These are phyloP conservation scores for Pseudogymnoascus verrucosus DNA, from an alignment of 2,329 filamentous ascomycete genomes.

Conservation along the genomic window DNA sequence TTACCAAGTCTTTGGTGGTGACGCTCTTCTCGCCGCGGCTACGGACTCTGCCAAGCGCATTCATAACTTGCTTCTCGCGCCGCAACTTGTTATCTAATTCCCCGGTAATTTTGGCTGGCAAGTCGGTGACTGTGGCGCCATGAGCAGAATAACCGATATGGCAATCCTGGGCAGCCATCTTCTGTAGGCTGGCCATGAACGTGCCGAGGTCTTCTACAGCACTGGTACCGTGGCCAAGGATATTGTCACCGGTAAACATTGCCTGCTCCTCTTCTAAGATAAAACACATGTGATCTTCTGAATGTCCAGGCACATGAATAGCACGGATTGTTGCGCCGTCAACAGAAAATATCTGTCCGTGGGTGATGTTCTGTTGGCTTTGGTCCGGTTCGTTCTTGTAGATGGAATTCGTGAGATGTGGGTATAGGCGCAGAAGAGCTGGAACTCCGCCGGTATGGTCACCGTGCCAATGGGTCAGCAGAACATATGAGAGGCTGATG, in stretches of 20 bases:
- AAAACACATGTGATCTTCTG: slow-evolving; percentile 72
- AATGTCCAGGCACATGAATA: slow-evolving; percentile 61
- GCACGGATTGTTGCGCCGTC: slow-evolving; percentile 59
- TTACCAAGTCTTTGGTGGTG: slow-evolving; percentile 64
- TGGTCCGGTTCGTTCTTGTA: slow-evolving; percentile 54
- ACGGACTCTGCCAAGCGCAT: slow-evolving; percentile 26
- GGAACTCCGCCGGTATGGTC: slow-evolving; percentile 73
- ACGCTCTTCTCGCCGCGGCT: slow-evolving; percentile 26
- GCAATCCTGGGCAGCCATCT: slow-evolving; percentile 55
- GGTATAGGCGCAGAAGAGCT: slow-evolving; percentile 55
- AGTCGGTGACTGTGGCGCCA: slow-evolving; percentile 67
- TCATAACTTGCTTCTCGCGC: slow-evolving; percentile 60
- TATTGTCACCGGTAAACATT: slow-evolving; percentile 80
- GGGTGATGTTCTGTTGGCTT: slow-evolving; percentile 43
- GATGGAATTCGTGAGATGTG: slow-evolving; percentile 43
- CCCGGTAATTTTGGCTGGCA: slow-evolving; percentile 60
- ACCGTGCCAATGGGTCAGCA: slow-evolving; percentile 78
- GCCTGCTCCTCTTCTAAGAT: slow-evolving; percentile 65
- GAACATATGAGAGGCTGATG: slow-evolving; percentile 41
- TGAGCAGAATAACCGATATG: slow-evolving; percentile 77
- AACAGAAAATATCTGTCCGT: slow-evolving; percentile 44
- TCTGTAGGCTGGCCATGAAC: slow-evolving; percentile 59
- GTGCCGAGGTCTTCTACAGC: slow-evolving; percentile 67
- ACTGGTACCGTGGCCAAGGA: slow-evolving; percentile 74
- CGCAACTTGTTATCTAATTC: slow-evolving; percentile 70